A percentile compares a stretch with the other conserved stretches of the same genome.
Conservation (phyloP, 2,329 filamentous ascomycete species). For the Epichloe festucae region DNA sequence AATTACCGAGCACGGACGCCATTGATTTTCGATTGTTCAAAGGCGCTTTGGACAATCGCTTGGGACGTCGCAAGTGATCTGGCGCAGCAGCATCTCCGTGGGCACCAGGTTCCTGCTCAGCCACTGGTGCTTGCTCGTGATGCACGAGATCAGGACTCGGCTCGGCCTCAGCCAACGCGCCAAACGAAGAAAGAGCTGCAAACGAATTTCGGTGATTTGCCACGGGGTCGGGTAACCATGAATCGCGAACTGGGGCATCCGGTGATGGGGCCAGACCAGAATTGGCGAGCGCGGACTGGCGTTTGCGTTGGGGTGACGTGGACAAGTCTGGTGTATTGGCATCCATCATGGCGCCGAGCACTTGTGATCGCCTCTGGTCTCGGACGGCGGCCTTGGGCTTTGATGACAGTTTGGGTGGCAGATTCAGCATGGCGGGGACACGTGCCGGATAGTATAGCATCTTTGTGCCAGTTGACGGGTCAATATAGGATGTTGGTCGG, state of each 20-base stretch:
- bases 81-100: slow-evolving; percentile 8
- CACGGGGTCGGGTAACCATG: slow-evolving; percentile 35
- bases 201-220: slow-evolving; percentile 25
- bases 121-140: slow-evolving; percentile 1
- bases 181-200: slow-evolving; percentile 18
- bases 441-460: slow-evolving; percentile 96
- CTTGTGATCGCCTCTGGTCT: slow-evolving; percentile 60
- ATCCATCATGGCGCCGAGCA: slow-evolving; percentile 48
- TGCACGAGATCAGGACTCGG: slow-evolving; percentile 7
- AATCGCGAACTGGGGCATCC: slow-evolving; percentile 12
- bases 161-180: slow-evolving; percentile 9
- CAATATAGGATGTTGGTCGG: slow-evolving; percentile 44
- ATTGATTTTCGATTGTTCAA: slow-evolving; percentile 21
- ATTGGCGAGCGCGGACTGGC: slow-evolving; percentile 13
- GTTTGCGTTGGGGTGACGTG: slow-evolving; percentile 5
- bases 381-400: slow-evolving; percentile 49
- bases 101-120: slow-evolving; percentile 8
- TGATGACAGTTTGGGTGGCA: slow-evolving; percentile 77
- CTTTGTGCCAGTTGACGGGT: slow-evolving; percentile 54
- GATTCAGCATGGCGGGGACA: slow-evolving; percentile 83
- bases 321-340: slow-evolving; percentile 5
- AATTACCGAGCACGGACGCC: slow-evolving; percentile 18
- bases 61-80: slow-evolving; percentile 19
- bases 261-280: slow-evolving; percentile 7
- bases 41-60: slow-evolving; percentile 19